Base-by-base conservation (phyloP, 768 basidiomycete species). In the Rhodotorula toruloides region DNA sequence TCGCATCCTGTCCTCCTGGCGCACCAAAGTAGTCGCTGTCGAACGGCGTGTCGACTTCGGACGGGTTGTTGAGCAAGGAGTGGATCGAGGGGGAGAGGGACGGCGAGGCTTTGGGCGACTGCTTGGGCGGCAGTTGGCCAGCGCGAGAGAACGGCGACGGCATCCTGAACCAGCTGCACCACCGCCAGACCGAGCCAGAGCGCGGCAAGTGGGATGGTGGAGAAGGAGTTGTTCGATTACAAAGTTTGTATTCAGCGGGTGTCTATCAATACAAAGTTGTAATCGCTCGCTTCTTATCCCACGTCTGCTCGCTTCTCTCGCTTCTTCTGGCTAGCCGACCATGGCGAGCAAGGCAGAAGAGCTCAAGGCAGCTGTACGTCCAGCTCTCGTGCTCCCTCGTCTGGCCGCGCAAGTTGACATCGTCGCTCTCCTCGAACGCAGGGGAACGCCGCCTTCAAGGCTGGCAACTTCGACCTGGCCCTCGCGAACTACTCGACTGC, bases 361-460 rank as follows among this genome's bases (percentile, higher is more conserved):
- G 39, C 49, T 31, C 34, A 67, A 67, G 25, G 32, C 31, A 4
- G 52, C 48, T 17, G 66, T 65, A 25, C 25, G 58, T 61, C n/a
- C 31, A 27, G 16, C 52, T 10, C 34, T 25, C 40, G 17, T 31
- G 3, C 32, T 13, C 42, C 11, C n/a, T 19, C 43, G 12, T 8
- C 42, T 40, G 11, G 8, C 42, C 14, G 10, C 1, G 4, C 43
- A 7, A 27, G 10, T 48, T 47, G 22, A 25, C 36, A 31, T n/a
- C 22, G 21, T 39, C 16, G 11, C 48, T 27, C 27, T 53, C 25
- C 12, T 39, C n/a, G 34, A 37, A 19, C 31, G 12, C 72, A 94
- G 92, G 93, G 93, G 61, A 94, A 97, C 71, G 79, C 81, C 9
- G 85, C 90, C 0, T 96, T 93, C 83, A 90, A 90, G 76, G 79